These are phyloP conservation scores for Aureobasidium sp. DNA, from an alignment of 2,329 filamentous ascomycete genomes.

Conservation along the genomic window DNA sequence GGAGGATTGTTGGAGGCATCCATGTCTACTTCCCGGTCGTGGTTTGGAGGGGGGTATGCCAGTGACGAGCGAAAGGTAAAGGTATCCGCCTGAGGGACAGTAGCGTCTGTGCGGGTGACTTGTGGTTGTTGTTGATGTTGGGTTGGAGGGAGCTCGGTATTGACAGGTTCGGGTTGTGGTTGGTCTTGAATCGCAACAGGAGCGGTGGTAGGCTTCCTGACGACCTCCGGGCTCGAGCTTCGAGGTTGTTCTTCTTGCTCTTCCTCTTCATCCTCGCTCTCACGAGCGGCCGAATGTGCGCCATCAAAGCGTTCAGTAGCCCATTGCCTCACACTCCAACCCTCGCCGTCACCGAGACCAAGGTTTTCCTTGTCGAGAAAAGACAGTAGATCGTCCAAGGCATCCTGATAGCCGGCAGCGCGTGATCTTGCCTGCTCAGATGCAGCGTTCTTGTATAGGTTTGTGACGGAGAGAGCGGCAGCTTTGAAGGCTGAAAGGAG, in stretches of 20 bases:
- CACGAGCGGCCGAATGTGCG: constrained; percentile 38
- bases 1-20: constrained; percentile 18
- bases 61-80: constrained; percentile 65
- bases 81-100: constrained; percentile 47
- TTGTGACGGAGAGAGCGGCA: constrained; percentile 88
- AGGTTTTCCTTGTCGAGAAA: constrained; percentile 79
- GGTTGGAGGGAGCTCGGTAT: neutral
- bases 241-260: constrained; percentile 46
- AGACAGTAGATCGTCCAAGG: constrained; percentile 73
- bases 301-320: constrained; percentile 62
- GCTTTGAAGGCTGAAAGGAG: constrained; percentile 86
- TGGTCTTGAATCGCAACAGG: constrained; percentile 20
- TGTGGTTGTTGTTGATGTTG: constrained; percentile 13
- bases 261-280: constrained; percentile 61
- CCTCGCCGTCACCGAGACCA: constrained; percentile 72
- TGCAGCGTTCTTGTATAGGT: constrained; percentile 88
- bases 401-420: constrained; percentile 84
- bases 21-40: constrained; percentile 45
- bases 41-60: constrained; percentile 41
- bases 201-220: constrained; percentile 16
- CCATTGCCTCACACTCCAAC: constrained; percentile 56
- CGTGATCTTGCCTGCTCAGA: constrained; percentile 67
- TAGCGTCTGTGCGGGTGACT: constrained; percentile 5
- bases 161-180: constrained; percentile 23
- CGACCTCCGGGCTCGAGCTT: constrained; percentile 28